These are phyloP conservation scores for Trichoderma citrinoviride DNA, from an alignment of 2,329 filamentous ascomycete genomes.

Conservation along the genomic window DNA sequence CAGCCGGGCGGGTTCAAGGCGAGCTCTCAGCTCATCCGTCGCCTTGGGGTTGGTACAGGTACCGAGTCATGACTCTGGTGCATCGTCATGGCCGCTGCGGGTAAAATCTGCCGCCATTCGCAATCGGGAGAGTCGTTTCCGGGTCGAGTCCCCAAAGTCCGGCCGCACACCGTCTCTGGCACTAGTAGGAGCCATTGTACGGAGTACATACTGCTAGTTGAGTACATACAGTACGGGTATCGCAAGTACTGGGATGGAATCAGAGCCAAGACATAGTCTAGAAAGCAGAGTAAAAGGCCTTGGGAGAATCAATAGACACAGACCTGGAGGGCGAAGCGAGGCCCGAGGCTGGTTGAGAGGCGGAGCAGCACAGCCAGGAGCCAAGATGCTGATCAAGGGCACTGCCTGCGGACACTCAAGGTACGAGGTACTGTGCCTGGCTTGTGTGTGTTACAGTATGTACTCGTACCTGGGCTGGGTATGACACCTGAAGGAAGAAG, in stretches of 20 bases:
- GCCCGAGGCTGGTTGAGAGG: not conserved
- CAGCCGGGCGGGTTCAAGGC: not conserved
- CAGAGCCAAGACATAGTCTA: not conserved
- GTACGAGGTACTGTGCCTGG: not conserved
- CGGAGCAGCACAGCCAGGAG: slow-evolving; percentile 14
- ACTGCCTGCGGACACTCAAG: not conserved
- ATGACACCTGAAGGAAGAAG: no score
- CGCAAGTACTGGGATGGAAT: not conserved
- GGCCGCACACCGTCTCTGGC: not conserved
- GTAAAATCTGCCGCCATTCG: not conserved
- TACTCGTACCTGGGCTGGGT: no score
- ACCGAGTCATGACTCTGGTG: no score
- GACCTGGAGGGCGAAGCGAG: not conserved
- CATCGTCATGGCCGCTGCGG: slow-evolving; percentile 12
- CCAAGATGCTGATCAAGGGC: slow-evolving; percentile 3
- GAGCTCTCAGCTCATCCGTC: not conserved
- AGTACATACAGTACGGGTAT: no score
- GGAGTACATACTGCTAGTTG: no score
- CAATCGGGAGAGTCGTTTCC: slow-evolving; percentile 1
- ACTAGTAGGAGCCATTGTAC: no score
- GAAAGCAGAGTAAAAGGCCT: no score
- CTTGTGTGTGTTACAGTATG: not conserved
- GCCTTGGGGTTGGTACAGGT: not conserved
- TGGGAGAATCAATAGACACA: no score
- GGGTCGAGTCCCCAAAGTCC: not conserved